These are phyloP conservation scores for Zangia roseola DNA, from an alignment of 768 basidiomycete genomes.

Conservation along the genomic window DNA sequence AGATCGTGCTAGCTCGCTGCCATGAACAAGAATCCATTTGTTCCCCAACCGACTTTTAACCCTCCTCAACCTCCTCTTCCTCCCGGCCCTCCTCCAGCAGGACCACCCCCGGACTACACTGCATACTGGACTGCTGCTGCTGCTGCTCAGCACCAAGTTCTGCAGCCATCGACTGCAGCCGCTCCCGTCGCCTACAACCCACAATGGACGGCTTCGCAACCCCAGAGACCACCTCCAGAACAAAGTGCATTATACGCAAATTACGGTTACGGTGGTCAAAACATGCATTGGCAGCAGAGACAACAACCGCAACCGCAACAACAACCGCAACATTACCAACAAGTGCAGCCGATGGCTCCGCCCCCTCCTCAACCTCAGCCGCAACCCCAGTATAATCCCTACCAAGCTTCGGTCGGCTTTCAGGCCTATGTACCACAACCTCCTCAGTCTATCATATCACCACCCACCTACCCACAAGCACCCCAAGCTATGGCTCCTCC, in stretches of 20 bases:
- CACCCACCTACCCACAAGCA: constrained; percentile 48
- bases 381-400: constrained; percentile 69
- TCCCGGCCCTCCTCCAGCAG: constrained; percentile 75
- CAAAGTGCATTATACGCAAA: constrained; percentile 87
- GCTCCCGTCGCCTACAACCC: constrained; percentile 55
- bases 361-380: constrained; percentile 59
- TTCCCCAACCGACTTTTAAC: constrained; percentile 64
- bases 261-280: constrained; percentile 83
- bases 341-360: constrained; percentile 50
- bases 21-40: constrained; percentile 88
- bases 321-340: constrained; percentile 45
- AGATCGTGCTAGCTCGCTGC: constrained; percentile 7
- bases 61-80: constrained; percentile 76
- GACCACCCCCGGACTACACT: constrained; percentile 72
- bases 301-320: constrained; percentile 58
- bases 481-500: constrained; percentile 37
- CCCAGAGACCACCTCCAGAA: constrained; percentile 67
- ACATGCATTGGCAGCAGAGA: constrained; percentile 60
- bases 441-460: constrained; percentile 49
- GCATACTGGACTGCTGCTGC: constrained; percentile 73
- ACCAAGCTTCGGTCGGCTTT: constrained; percentile 67
- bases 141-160: constrained; percentile 47
- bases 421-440: constrained; percentile 67
- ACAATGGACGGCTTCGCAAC: constrained; percentile 66
- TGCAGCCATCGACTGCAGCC: constrained; percentile 31